Evolutionary conservation across 306 rosid genomes (phyloP).

Genomic region (Hippophae tibetana): DNA sequence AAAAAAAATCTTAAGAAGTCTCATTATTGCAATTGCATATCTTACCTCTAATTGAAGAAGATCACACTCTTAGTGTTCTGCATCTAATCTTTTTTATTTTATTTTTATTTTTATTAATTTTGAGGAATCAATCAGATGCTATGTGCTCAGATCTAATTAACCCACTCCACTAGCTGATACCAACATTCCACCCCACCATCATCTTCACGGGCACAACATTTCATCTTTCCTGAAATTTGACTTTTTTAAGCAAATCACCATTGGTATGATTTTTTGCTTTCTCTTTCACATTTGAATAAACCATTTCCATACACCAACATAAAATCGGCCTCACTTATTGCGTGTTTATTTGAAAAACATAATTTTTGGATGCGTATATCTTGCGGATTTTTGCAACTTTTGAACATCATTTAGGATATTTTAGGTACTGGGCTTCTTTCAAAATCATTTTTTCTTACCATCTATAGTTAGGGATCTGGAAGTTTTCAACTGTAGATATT

Average conservation of each 20-base stretch:
- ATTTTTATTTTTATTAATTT: slow-evolving; percentile 6
- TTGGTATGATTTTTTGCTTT: slow-evolving; percentile 20
- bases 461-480: slow-evolving; percentile 35
- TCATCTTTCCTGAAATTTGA: slow-evolving; percentile 21
- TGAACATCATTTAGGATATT: background rate
- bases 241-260: slow-evolving; percentile 21
- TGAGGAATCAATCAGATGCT: slow-evolving; percentile 9
- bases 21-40: background rate
- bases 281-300: slow-evolving; percentile 17
- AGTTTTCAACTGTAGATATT: slow-evolving; percentile 12
- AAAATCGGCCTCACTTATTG: background rate
- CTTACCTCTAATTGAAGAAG: too few relatives aligned
- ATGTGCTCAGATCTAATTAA: slow-evolving; percentile 37
- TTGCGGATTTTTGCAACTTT: background rate
- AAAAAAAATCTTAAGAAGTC: background rate
- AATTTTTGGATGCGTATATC: slow-evolving; percentile 7
- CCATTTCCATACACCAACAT: slow-evolving; percentile 15
- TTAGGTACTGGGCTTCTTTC: slow-evolving; percentile 2
- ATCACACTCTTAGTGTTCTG: too few relatives aligned
- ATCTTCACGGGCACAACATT: slow-evolving; percentile 13
- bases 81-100: too few relatives aligned
- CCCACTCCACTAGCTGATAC: slow-evolving; percentile 31
- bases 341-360: background rate
- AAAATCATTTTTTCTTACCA: background rate
- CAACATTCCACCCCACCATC: slow-evolving; percentile 31